Percentiles rank a stretch among this genome's conserved stretches.
These are phyloP conservation scores for Fimicolochytrium jonesii DNA, from an alignment of 192 early-diverging fungal species.

Conservation along the genomic window DNA sequence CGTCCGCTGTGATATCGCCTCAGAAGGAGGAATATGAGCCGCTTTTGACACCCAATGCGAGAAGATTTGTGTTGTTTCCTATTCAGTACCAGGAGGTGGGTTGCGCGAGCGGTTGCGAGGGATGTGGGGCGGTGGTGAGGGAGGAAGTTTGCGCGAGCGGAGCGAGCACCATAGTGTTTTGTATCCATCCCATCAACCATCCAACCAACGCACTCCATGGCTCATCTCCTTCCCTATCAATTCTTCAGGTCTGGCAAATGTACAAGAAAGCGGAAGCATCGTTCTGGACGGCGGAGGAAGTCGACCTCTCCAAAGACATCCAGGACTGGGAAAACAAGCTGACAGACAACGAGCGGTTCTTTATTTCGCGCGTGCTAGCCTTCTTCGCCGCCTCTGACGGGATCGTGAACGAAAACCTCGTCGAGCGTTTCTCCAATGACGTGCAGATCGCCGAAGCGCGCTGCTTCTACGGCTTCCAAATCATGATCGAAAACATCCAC, in stretches of 20 bases:
- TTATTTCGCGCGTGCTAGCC: slow-evolving; percentile 79
- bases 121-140: too few species aligned
- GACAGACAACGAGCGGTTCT: slow-evolving; percentile 75
- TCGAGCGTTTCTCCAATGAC: slow-evolving; percentile 80
- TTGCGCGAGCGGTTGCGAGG: too few species aligned
- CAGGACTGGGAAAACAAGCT: slow-evolving; percentile 65
- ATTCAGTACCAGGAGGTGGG: slow-evolving; percentile 51
- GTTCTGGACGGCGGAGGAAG: slow-evolving; percentile 97
- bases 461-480: slow-evolving; percentile 96
- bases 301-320: slow-evolving; percentile 65
- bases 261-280: slow-evolving; percentile 97
- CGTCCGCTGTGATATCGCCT: too few species aligned
- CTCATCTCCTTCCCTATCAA: not conserved
- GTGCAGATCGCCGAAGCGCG: slow-evolving; percentile 91
- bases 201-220: not conserved
- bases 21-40: too few species aligned
- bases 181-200: not conserved
- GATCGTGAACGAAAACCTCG: slow-evolving; percentile 84
- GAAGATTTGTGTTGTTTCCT: slow-evolving; percentile 50
- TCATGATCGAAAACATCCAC: slow-evolving; percentile 97
- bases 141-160: not conserved
- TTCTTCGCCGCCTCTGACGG: slow-evolving; percentile 90
- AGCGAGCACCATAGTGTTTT: not conserved
- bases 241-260: slow-evolving; percentile 78
- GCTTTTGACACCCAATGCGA: slow-evolving; percentile 28